Conservation (phyloP, 139 green algal species). For the Haematococcus lacustris region DNA sequence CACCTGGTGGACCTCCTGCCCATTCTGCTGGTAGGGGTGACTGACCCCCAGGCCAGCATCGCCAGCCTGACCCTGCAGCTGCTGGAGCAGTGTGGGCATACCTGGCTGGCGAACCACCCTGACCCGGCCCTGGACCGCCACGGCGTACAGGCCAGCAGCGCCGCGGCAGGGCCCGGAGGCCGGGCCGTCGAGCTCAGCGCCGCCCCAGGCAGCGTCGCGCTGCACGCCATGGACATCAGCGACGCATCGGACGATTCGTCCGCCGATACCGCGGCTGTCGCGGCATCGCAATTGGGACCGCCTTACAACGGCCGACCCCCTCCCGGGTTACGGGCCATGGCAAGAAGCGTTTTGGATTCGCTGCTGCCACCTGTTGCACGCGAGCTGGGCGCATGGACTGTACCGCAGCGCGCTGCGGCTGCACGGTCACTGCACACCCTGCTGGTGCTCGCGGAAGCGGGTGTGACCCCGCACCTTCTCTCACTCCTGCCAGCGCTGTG, state of each 20-base stretch:
- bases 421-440: slow-evolving; percentile 37
- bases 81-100: slow-evolving; percentile 27
- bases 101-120: slow-evolving; percentile 13
- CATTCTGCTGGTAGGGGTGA: slow-evolving; percentile 57
- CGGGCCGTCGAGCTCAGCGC: no score
- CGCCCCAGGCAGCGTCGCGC: no score
- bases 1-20: slow-evolving; percentile 42
- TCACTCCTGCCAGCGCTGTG: slow-evolving; percentile 44
- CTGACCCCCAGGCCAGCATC: slow-evolving; percentile 29
- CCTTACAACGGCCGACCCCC: slow-evolving; percentile 25
- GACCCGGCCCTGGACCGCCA: no score
- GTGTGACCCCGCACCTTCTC: slow-evolving; percentile 29
- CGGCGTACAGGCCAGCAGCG: no score
- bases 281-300: slow-evolving; percentile 16
- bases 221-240: no score
- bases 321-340: slow-evolving; percentile 26
- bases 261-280: slow-evolving; percentile 4
- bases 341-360: slow-evolving; percentile 27
- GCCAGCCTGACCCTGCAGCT: slow-evolving; percentile 15
- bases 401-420: slow-evolving; percentile 29
- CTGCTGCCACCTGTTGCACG: slow-evolving; percentile 47
- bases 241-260: no score
- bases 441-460: slow-evolving; percentile 38
- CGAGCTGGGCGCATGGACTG: slow-evolving; percentile 53
- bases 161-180: no score